Percentiles rank a stretch among this genome's conserved stretches.
phyloP scores from a whole-genome alignment of 345 rosid genomes.

The Cardamine resedifolia region DNA sequence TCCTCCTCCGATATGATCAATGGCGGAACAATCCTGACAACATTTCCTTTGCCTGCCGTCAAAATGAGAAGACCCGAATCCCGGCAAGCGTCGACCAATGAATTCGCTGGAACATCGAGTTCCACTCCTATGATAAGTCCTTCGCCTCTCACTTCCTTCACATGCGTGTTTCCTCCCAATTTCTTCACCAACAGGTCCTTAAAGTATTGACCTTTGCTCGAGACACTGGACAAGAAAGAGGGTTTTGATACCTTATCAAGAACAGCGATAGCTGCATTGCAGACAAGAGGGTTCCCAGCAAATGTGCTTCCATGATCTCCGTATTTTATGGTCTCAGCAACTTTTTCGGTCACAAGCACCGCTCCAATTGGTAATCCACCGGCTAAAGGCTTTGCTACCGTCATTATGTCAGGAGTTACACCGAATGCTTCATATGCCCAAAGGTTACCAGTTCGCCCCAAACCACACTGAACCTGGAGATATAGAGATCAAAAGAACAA shows the following conservation, averaged over 20 bases:
- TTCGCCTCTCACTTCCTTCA: conserved; percentile 78
- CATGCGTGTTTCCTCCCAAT: conserved; percentile 64
- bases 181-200: conserved; percentile 55
- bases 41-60: conserved; percentile 86
- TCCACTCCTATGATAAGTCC: conserved; percentile 88
- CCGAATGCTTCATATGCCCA: conserved; percentile 80
- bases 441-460: conserved; percentile 75
- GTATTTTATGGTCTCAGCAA: conserved; percentile 60
- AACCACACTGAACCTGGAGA: conserved; percentile 74
- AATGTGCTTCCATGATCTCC: conserved; percentile 97
- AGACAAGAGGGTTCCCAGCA: conserved; percentile 80
- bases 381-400: conserved; percentile 93
- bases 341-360: conserved; percentile 66
- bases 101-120: conserved; percentile 59
- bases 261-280: conserved; percentile 63
- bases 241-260: conserved; percentile 73
- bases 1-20: conserved; percentile 77
- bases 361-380: conserved; percentile 96
- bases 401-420: conserved; percentile 82
- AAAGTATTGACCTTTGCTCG: conserved; percentile 65
- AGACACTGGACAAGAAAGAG: conserved; percentile 65
- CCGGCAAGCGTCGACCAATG: conserved; percentile 73
- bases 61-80: conserved; percentile 66
- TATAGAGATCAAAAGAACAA: background rate
- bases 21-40: conserved; percentile 87